Conservation (phyloP, 2,329 filamentous ascomycete genomes). For the Whalleya microplaca region DNA sequence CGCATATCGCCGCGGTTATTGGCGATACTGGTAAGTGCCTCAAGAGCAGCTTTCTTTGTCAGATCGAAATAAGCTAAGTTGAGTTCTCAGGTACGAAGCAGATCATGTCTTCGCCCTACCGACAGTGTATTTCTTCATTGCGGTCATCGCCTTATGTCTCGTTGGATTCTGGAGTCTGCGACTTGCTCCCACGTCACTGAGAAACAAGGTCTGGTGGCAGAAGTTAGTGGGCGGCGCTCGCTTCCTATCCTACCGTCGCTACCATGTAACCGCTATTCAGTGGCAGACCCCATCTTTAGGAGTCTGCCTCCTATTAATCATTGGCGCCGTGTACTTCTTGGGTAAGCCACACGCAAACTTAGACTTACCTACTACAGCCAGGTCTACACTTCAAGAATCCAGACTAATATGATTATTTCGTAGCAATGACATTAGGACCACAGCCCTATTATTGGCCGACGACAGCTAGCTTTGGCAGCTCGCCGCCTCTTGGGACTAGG, state of each 20-base stretch:
- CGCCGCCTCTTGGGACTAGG: conserved; percentile 56
- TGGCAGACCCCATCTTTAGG: conserved; percentile 51
- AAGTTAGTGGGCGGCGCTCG: conserved; percentile 41
- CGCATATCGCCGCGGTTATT: conserved; percentile 48
- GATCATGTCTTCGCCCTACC: conserved; percentile 57
- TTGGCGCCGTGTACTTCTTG: conserved; percentile 51
- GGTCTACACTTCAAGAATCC: conserved; percentile 6
- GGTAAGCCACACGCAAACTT: conserved; percentile 33
- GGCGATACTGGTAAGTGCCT: conserved; percentile 50
- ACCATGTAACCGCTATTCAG: conserved; percentile 37
- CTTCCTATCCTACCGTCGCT: conserved; percentile 47
- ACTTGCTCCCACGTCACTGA: conserved; percentile 33
- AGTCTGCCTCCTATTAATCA: conserved; percentile 42
- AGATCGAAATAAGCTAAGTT: not conserved
- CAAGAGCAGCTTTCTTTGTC: not conserved
- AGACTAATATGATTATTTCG: conserved; percentile 4
- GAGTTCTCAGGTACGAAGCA: conserved; percentile 50
- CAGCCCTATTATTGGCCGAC: conserved; percentile 61
- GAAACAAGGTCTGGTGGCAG: conserved; percentile 37
- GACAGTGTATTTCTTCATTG: conserved; percentile 57
- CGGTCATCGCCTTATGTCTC: conserved; percentile 51
- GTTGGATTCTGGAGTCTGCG: conserved; percentile 41
- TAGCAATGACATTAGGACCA: conserved; percentile 52
- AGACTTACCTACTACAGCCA: not conserved
- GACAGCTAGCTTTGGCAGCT: conserved; percentile 48